Evolutionary conservation across 208 protist genomes (phyloP), one percentile per base, ranked within the genome.

Genomic region (Trypanosoma cruzi): DNA sequence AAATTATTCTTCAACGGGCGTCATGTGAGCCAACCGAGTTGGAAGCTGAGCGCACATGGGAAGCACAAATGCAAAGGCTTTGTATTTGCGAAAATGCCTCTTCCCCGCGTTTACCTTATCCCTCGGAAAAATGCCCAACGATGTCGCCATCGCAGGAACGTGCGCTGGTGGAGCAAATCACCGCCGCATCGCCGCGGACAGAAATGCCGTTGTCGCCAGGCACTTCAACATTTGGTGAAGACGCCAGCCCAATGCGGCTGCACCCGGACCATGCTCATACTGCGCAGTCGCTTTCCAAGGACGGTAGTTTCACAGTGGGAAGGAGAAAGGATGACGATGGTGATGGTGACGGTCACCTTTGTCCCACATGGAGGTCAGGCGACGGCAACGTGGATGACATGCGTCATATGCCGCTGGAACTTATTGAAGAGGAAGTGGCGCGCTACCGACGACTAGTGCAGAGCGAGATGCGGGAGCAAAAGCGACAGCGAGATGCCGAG

Each of bases 301-400:
- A 52, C 20, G 1, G 4, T 52, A 26, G 7, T 11, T 6, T 4
- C 48, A 0, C 10, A 1, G 0, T 1, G 48, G 48, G 24, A 18
- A 52, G 48, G 48, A 1, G 24, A 26, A 52, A 26, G 48, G 20
- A 26, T 4, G 4, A n/a, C 48, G 22, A 52, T 18, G 48, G 48
- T 26, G 48, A 4, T n/a, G 48, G 18, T 22, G 48, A 26, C 8
- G 20, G 2, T 11, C 24, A 4, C n/a, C 24, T n/a, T 22, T n/a
- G 16, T n/a, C n/a, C 18, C 48, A 24, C 55, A 24, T 60, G 29
- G 18, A 31, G 18, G 29, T 37, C 7, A 7, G 26, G 26, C 14
- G 13, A 40, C 20, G 53, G 48, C 22, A 90, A 91, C 73, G 83
- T 95, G 32, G 64, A 68, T 8, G 90, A 95, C 63, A 88, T 95